Conservation (phyloP, 352 stramenopile species). For the Phytophthora litchii region DNA sequence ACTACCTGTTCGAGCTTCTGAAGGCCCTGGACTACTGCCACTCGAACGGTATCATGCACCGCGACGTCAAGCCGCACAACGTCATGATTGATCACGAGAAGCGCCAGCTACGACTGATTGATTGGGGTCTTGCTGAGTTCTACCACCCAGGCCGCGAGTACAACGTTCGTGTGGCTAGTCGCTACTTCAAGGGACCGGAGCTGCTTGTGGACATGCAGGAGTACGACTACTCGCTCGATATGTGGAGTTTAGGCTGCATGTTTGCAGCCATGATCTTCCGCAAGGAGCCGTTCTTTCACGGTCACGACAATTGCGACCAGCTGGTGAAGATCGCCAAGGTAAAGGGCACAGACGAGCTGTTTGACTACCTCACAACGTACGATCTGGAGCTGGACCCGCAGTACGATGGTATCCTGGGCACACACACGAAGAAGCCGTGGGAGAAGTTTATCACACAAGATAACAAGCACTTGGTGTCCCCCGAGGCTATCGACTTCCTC, state of each 20-base stretch:
- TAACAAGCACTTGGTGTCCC: constrained; percentile 97
- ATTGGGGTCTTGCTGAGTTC: constrained; percentile 99
- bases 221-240: constrained; percentile 99
- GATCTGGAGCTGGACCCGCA: constrained; percentile 98
- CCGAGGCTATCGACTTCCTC: constrained; percentile 97
- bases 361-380: constrained; percentile 99
- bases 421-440: constrained; percentile 98
- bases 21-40: constrained; percentile 99
- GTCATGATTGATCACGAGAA: constrained; percentile 99
- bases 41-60: constrained; percentile 99
- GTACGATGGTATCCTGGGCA: constrained; percentile 98
- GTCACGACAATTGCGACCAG: constrained; percentile 99
- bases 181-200: constrained; percentile 99
- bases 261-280: constrained; percentile 99
- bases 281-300: constrained; percentile 99
- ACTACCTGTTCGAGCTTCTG: constrained; percentile 98
- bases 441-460: constrained; percentile 98
- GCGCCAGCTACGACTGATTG: constrained; percentile 97
- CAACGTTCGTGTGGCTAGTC: constrained; percentile 99
- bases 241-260: constrained; percentile 99
- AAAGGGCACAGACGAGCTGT: constrained; percentile 98
- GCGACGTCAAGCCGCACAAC: constrained; percentile 99
- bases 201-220: constrained; percentile 99
- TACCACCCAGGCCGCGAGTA: constrained; percentile 99
- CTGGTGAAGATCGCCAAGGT: constrained; percentile 99